phyloP scores from a whole-genome alignment of 371 early-diverging fungal species.

The Lichtheimia hyalospora region DNA sequence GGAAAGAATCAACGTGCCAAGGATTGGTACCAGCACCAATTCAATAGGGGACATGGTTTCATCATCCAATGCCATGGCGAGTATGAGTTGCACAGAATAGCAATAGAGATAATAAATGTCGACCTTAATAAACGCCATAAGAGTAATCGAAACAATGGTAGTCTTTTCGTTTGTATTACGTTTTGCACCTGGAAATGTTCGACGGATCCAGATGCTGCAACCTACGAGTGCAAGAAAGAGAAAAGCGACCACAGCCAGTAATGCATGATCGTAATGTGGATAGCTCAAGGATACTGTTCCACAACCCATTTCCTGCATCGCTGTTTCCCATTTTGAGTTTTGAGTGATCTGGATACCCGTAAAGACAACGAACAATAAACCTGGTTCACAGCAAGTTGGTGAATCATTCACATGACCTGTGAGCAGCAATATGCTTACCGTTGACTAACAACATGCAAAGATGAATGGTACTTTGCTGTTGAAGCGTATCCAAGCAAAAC shows the following conservation, averaged over 20 bases:
- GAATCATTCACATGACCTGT: no score
- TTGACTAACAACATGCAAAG: slow-evolving; percentile 4
- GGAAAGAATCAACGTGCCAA: slow-evolving; percentile 11
- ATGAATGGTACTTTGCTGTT: background rate
- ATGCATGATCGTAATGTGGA: slow-evolving; percentile 3
- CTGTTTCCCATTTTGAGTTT: background rate
- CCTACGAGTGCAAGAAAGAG: slow-evolving; percentile 1
- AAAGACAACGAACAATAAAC: slow-evolving; percentile 4
- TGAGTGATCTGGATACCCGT: slow-evolving; percentile 7
- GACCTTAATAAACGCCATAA: slow-evolving; percentile 19
- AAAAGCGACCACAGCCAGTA: background rate
- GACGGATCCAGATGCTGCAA: slow-evolving; percentile 1
- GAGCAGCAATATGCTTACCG: background rate
- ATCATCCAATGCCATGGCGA: slow-evolving; percentile 11
- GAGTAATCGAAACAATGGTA: slow-evolving; percentile 9
- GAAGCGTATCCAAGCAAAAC: slow-evolving; percentile 11
- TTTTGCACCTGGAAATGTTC: background rate
- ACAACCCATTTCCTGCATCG: background rate
- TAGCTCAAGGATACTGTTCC: background rate
- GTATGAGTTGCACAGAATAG: slow-evolving; percentile 19
- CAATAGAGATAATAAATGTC: slow-evolving; percentile 23
- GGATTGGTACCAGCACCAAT: slow-evolving; percentile 5
- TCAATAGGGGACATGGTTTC: slow-evolving; percentile 13
- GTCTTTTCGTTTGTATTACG: background rate
- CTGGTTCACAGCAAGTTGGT: background rate